phyloP scores from a whole-genome alignment of 164 flowering plant genomes.

The Cinnamomum chago region DNA sequence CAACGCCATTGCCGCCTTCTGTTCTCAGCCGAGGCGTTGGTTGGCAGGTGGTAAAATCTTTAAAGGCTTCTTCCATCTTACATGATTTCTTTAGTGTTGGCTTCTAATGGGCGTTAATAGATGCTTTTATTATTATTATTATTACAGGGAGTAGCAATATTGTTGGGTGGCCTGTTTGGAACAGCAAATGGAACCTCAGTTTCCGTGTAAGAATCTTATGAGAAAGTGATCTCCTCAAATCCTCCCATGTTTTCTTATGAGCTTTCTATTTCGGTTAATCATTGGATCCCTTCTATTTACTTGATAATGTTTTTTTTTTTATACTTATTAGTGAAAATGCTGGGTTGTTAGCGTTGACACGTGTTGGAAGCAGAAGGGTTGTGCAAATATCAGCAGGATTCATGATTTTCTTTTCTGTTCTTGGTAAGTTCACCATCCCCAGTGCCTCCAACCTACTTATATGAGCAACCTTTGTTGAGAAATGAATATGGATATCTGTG shows the following conservation, averaged over 20 bases:
- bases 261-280: neutral
- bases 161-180: constrained; percentile 82
- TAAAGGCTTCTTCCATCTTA: too few relatives aligned
- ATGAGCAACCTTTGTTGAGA: neutral
- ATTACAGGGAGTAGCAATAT: constrained; percentile 70
- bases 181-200: constrained; percentile 84
- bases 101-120: neutral
- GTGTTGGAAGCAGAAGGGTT: constrained; percentile 96
- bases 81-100: neutral
- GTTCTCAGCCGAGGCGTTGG: constrained; percentile 89
- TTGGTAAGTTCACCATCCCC: constrained; percentile 44
- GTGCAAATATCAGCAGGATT: constrained; percentile 97
- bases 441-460: neutral
- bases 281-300: neutral
- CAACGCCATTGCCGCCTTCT: constrained; percentile 88
- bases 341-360: constrained; percentile 84
- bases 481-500: neutral
- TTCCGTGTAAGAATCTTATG: constrained; percentile 52
- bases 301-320: neutral
- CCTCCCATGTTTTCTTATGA: neutral
- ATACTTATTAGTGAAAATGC: constrained; percentile 76
- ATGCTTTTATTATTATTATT: constrained; percentile 2
- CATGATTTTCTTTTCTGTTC: constrained; percentile 96
- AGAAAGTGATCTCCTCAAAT: neutral
- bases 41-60: constrained; percentile 70